phyloP scores from a whole-genome alignment of 2,329 filamentous ascomycete genomes.

The Apiospora saccharicola region DNA sequence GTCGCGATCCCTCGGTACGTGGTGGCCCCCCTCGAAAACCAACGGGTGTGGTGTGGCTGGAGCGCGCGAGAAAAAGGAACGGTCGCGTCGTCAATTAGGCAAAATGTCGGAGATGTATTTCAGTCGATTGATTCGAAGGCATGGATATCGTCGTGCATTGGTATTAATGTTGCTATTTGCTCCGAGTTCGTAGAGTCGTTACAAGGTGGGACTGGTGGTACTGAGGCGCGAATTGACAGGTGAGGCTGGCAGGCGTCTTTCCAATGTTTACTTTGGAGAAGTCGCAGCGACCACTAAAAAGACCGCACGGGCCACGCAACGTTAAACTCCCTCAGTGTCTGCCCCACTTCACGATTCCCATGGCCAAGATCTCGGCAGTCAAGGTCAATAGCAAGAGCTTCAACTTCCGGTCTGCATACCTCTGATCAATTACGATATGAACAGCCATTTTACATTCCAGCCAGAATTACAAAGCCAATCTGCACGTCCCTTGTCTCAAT shows the following conservation, averaged over 20 bases:
- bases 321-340: not conserved
- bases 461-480: too few relatives aligned
- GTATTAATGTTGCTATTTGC: conserved; percentile 21
- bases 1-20: conserved; percentile 12
- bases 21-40: not conserved
- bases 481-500: too few relatives aligned
- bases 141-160: conserved; percentile 15
- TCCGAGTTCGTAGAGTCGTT: not conserved
- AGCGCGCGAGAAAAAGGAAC: conserved; percentile 11
- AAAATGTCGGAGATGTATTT: conserved; percentile 13
- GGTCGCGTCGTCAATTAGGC: conserved; percentile 16
- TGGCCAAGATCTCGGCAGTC: not conserved
- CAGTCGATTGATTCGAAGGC: conserved; percentile 18
- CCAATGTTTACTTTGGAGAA: conserved; percentile 21
- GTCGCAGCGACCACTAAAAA: conserved; percentile 14
- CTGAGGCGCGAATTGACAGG: conserved; percentile 26
- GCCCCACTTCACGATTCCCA: conserved; percentile 2
- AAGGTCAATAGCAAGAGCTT: too few relatives aligned
- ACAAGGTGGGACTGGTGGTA: conserved; percentile 19
- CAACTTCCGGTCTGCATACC: too few relatives aligned
- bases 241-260: conserved; percentile 20
- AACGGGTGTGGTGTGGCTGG: not conserved
- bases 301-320: not conserved
- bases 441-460: too few relatives aligned
- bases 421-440: too few relatives aligned